phyloP scores from a whole-genome alignment of 768 basidiomycete species.

The Trametopsis cervina region DNA sequence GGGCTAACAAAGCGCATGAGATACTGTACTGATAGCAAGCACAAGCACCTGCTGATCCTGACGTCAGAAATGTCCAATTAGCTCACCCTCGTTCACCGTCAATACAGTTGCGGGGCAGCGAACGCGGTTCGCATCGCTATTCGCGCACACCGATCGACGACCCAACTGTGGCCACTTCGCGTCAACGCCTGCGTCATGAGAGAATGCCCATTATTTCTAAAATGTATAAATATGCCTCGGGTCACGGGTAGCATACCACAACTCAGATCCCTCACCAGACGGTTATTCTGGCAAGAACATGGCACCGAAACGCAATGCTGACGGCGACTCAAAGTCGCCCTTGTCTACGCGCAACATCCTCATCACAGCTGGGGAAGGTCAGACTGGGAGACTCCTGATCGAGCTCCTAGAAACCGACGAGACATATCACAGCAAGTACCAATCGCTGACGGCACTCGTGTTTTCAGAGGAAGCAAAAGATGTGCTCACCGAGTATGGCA shows the following conservation, averaged over 20 bases:
- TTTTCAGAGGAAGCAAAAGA: conserved; percentile 15
- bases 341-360: conserved; percentile 18
- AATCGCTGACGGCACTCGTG: conserved; percentile 18
- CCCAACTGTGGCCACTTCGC: neutral
- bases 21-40: too few species aligned
- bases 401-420: conserved; percentile 23
- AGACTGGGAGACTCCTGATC: conserved; percentile 24
- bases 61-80: neutral
- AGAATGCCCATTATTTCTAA: neutral
- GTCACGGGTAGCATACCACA: neutral
- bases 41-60: neutral
- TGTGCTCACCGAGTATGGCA: conserved; percentile 13
- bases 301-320: conserved; percentile 12
- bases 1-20: too few species aligned
- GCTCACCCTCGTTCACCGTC: neutral
- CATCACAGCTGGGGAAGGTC: conserved; percentile 26
- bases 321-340: neutral
- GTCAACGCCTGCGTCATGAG: conserved; percentile 1
- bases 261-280: too few species aligned
- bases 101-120: too few species aligned
- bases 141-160: too few species aligned
- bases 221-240: neutral
- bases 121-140: too few species aligned
- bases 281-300: too few species aligned
- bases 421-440: conserved; percentile 16